Evolutionary conservation across 2,329 filamentous ascomycete species (phyloP).

Genomic region (Colletotrichum graminicola): DNA sequence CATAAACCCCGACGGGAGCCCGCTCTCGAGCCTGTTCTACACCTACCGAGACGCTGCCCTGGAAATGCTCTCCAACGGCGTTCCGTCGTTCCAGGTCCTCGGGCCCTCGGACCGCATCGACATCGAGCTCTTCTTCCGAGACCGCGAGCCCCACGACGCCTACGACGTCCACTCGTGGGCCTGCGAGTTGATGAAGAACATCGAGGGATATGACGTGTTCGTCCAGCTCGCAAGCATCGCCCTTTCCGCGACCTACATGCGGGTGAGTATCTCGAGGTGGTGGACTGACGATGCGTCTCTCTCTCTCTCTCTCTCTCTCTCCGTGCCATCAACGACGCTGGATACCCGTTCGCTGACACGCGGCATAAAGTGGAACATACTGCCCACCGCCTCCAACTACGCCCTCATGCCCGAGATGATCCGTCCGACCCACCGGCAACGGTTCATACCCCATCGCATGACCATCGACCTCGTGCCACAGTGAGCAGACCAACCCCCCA

Average conservation of each 20-base stretch:
- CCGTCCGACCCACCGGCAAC: conserved; percentile 25
- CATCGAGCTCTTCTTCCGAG: conserved; percentile 33
- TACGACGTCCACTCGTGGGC: conserved; percentile 36
- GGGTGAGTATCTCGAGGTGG: conserved; percentile 9
- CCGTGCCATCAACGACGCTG: neutral
- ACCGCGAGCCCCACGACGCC: conserved; percentile 10
- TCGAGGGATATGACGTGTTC: conserved; percentile 29
- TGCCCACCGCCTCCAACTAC: conserved; percentile 34
- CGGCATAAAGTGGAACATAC: conserved; percentile 23
- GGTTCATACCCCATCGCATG: conserved; percentile 32
- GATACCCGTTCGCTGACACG: neutral
- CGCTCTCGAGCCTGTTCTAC: conserved; percentile 31
- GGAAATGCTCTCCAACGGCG: conserved; percentile 30
- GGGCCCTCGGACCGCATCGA: conserved; percentile 28
- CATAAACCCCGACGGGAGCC: conserved; percentile 31
- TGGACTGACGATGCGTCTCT: no score
- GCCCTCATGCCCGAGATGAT: conserved; percentile 33
- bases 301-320: no score
- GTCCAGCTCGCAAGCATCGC: conserved; percentile 27
- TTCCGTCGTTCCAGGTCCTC: conserved; percentile 10
- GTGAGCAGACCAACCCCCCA: neutral
- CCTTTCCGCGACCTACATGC: conserved; percentile 18
- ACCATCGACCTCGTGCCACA: conserved; percentile 35
- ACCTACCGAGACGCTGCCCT: conserved; percentile 31
- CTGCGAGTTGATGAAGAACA: conserved; percentile 27